These are phyloP conservation scores for Begonia fuchsioides DNA, from an alignment of 306 rosid species.

Conservation along the genomic window DNA sequence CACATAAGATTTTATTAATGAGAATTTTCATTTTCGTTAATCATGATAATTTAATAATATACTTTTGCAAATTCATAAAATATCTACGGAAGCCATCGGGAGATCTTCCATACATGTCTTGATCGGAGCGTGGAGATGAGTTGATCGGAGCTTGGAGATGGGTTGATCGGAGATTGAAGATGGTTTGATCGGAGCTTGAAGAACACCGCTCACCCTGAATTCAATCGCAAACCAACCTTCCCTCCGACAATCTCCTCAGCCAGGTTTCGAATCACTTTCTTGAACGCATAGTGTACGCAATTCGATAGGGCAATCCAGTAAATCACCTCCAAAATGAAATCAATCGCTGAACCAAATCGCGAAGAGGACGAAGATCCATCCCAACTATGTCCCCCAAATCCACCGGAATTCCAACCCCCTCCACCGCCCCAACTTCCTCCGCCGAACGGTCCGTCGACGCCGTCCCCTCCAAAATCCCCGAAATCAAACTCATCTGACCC, in stretches of 20 bases:
- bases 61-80: no score
- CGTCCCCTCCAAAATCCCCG: constrained; percentile 34
- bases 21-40: no score
- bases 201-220: constrained; percentile 29
- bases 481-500: constrained; percentile 27
- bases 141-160: background rate
- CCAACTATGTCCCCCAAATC: constrained; percentile 58
- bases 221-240: constrained; percentile 47
- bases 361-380: constrained; percentile 50
- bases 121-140: no score
- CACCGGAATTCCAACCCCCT: constrained; percentile 56
- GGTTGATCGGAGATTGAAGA: background rate
- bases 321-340: constrained; percentile 74
- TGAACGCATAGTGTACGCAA: constrained; percentile 73
- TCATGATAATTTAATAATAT: no score
- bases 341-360: constrained; percentile 54
- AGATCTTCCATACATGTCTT: no score
- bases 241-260: constrained; percentile 45
- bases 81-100: no score
- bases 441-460: constrained; percentile 25
- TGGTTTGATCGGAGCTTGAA: background rate
- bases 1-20: no score
- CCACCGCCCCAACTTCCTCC: constrained; percentile 37
- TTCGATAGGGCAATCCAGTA: constrained; percentile 76
- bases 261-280: constrained; percentile 44